phyloP scores from a whole-genome alignment of 176 grass and related monocot genomes.

The Pontederia paniculata region DNA sequence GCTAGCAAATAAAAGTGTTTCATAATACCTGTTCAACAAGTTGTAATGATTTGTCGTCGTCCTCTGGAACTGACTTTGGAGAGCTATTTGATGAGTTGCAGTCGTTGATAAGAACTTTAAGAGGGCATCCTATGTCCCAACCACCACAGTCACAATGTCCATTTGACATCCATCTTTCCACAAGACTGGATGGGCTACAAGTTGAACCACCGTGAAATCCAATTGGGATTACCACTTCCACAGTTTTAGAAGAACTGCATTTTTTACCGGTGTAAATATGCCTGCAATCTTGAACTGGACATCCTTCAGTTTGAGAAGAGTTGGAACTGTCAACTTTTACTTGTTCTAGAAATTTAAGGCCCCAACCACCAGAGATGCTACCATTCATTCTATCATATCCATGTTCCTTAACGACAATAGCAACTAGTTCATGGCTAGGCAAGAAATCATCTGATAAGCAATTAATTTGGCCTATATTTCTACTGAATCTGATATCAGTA shows the following conservation, averaged over 20 bases:
- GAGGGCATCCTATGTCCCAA: conserved; percentile 74
- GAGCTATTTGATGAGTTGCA: background rate
- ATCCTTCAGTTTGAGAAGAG: background rate
- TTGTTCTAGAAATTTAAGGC: conserved; percentile 79
- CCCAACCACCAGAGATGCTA: conserved; percentile 50
- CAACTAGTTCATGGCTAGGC: conserved; percentile 39
- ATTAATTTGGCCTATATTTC: conserved; percentile 21
- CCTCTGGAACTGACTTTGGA: background rate
- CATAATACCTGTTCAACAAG: conserved; percentile 39
- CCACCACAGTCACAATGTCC: conserved; percentile 68
- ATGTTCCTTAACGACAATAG: conserved; percentile 51
- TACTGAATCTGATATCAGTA: conserved; percentile 16
- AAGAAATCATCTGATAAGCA: conserved; percentile 27
- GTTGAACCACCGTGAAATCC: conserved; percentile 50
- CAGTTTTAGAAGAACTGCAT: conserved; percentile 9
- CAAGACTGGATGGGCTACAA: conserved; percentile 25
- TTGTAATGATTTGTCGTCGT: conserved; percentile 24
- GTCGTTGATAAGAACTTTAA: conserved; percentile 44
- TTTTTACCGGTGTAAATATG: conserved; percentile 3
- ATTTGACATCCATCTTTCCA: conserved; percentile 50
- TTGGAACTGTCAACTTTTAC: conserved; percentile 5
- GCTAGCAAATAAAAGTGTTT: background rate
- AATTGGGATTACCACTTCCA: conserved; percentile 45
- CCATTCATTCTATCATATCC: conserved; percentile 11
- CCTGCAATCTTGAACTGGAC: background rate